Evolutionary conservation across 2,329 filamentous ascomycete species (phyloP).

Genomic region (Fusarium tupiense): DNA sequence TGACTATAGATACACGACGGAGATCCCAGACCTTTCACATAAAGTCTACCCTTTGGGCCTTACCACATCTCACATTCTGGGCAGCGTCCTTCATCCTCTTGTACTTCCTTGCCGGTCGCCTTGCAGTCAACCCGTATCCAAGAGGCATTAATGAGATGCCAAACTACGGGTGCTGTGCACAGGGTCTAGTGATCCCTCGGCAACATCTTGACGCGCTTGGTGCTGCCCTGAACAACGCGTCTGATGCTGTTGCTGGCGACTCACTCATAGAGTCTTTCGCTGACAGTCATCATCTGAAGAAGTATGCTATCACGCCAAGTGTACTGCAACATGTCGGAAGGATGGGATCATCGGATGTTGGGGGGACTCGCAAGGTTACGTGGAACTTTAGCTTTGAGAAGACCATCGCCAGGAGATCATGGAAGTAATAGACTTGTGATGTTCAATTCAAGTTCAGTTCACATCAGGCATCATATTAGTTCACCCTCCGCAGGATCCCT

Average conservation of each 20-base stretch:
- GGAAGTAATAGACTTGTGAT: neutral
- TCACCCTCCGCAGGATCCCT: neutral
- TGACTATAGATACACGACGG: slow-evolving; percentile 14
- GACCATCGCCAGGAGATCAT: neutral
- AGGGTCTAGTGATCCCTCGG: slow-evolving; percentile 47
- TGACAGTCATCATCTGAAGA: slow-evolving; percentile 35
- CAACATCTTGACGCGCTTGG: slow-evolving; percentile 39
- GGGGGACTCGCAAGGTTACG: slow-evolving; percentile 39
- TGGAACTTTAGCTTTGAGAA: slow-evolving; percentile 48
- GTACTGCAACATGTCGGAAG: slow-evolving; percentile 48
- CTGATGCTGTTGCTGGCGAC: slow-evolving; percentile 42
- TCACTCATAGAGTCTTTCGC: slow-evolving; percentile 46
- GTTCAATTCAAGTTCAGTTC: neutral
- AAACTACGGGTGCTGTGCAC: slow-evolving; percentile 49
- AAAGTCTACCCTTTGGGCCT: neutral
- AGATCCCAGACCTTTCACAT: neutral
- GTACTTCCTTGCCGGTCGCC: slow-evolving; percentile 44
- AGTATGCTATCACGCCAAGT: slow-evolving; percentile 47
- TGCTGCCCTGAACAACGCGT: slow-evolving; percentile 21
- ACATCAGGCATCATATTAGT: neutral
- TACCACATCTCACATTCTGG: slow-evolving; percentile 40
- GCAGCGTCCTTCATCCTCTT: slow-evolving; percentile 36
- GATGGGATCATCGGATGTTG: slow-evolving; percentile 38
- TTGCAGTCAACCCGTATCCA: slow-evolving; percentile 37
- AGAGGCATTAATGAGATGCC: slow-evolving; percentile 47